These are phyloP conservation scores for Monotropa hypopitys DNA, from an alignment of 179 eudicot genomes.

Conservation along the genomic window DNA sequence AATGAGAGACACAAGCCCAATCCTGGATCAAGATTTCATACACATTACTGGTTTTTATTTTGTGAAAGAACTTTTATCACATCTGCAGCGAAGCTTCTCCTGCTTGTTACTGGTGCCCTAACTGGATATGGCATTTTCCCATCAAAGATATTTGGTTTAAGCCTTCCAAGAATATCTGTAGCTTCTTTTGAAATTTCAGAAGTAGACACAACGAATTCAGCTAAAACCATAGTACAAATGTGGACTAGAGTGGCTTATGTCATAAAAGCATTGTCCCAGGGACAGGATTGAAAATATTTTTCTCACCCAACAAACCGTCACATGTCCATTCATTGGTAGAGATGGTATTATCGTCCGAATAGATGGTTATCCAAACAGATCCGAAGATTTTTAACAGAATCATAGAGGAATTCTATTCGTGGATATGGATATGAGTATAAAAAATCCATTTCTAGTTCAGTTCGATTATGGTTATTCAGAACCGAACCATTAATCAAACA, in stretches of 20 bases:
- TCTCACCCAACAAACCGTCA: too few relatives aligned
- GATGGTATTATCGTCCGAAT: too few relatives aligned
- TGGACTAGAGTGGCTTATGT: constrained; percentile 45
- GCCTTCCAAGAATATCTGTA: constrained; percentile 36
- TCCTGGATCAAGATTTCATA: constrained; percentile 24
- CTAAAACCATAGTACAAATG: constrained; percentile 19
- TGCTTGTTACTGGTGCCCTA: constrained; percentile 33
- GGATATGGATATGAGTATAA: too few relatives aligned
- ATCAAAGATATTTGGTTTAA: constrained; percentile 31
- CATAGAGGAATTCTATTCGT: too few relatives aligned
- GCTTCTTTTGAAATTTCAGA: constrained; percentile 58
- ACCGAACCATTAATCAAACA: too few relatives aligned
- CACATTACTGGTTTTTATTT: constrained; percentile 70
- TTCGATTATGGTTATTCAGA: too few relatives aligned
- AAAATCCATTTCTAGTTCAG: too few relatives aligned
- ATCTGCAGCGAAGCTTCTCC: constrained; percentile 51
- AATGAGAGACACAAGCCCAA: constrained; percentile 20
- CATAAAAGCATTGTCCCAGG: constrained; percentile 42
- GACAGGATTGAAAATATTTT: constrained; percentile 83
- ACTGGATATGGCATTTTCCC: constrained; percentile 45
- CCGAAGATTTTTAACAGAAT: too few relatives aligned
- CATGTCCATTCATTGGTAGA: too few relatives aligned
- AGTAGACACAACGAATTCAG: constrained; percentile 27
- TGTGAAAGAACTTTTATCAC: constrained; percentile 60
- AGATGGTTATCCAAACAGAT: too few relatives aligned